Conservation (phyloP, 2,329 filamentous ascomycete species). For the Exophiala oligosperma region DNA sequence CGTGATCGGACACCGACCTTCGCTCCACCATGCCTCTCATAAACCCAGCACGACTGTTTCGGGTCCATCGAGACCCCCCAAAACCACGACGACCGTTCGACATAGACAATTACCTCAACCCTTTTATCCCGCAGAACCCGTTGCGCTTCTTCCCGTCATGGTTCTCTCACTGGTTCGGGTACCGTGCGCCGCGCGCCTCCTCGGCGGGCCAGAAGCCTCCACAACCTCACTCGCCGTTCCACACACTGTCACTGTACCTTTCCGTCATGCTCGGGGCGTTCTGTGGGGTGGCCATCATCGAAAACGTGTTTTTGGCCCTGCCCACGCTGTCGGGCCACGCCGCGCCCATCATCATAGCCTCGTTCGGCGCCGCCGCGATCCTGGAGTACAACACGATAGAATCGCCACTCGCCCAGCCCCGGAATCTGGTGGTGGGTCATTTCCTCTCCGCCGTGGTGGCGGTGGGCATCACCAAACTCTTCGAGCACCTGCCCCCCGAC, state of each 20-base stretch:
- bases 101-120: constrained; percentile 75
- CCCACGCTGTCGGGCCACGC: constrained; percentile 54
- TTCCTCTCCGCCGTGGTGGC: constrained; percentile 62
- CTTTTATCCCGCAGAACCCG: constrained; percentile 62
- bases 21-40: not conserved
- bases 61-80: not conserved
- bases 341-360: constrained; percentile 65
- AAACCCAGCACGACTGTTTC: not conserved
- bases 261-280: constrained; percentile 69
- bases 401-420: constrained; percentile 71
- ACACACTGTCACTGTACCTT: constrained; percentile 59
- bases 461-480: constrained; percentile 64
- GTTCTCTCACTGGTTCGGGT: constrained; percentile 68
- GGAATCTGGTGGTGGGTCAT: constrained; percentile 69
- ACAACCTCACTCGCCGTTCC: constrained; percentile 37
- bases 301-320: constrained; percentile 56
- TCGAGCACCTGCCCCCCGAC: constrained; percentile 48
- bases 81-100: constrained; percentile 53
- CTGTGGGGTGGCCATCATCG: constrained; percentile 59
- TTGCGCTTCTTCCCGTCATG: constrained; percentile 64
- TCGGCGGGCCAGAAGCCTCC: not conserved
- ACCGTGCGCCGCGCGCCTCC: constrained; percentile 45
- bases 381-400: constrained; percentile 72
- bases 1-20: no score
- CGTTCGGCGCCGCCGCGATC: constrained; percentile 74